A percentile compares a stretch with the other conserved stretches of the same genome.
These are phyloP conservation scores for Pythium phragmitis DNA, from an alignment of 352 stramenopile species.

Conservation along the genomic window DNA sequence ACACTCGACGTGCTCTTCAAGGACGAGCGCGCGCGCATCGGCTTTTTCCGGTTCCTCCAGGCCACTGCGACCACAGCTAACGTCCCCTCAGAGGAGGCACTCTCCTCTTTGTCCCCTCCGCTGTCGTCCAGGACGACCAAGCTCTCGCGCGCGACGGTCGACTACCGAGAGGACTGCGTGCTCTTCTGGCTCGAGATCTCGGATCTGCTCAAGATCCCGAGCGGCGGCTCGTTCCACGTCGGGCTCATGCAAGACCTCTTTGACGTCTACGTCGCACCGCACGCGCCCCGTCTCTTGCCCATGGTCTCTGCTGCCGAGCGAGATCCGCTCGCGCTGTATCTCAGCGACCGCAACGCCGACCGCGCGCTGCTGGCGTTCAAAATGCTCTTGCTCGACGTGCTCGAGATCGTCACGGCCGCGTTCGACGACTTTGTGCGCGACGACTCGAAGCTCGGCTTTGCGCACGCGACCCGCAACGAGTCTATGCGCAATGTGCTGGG, in stretches of 20 bases:
- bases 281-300: constrained; percentile 38
- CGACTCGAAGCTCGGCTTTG: constrained; percentile 40
- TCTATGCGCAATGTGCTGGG: constrained; percentile 60
- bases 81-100: background rate
- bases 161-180: constrained; percentile 62
- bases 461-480: constrained; percentile 32
- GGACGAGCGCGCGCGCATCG: constrained; percentile 51
- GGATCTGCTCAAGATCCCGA: constrained; percentile 63
- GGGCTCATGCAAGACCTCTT: constrained; percentile 62
- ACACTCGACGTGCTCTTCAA: constrained; percentile 51
- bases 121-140: constrained; percentile 9
- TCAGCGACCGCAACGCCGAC: constrained; percentile 45
- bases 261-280: constrained; percentile 50
- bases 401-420: constrained; percentile 50
- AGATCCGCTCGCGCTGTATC: constrained; percentile 43
- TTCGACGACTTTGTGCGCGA: constrained; percentile 60
- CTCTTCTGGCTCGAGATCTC: constrained; percentile 74
- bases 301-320: constrained; percentile 53
- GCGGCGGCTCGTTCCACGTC: constrained; percentile 48
- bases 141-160: background rate
- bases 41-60: constrained; percentile 56
- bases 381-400: constrained; percentile 59
- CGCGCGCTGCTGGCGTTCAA: constrained; percentile 50
- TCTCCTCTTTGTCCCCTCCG: background rate
- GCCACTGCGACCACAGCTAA: constrained; percentile 25